These are phyloP conservation scores for Vicia sativa DNA, from an alignment of 306 rosid genomes.

Conservation along the genomic window DNA sequence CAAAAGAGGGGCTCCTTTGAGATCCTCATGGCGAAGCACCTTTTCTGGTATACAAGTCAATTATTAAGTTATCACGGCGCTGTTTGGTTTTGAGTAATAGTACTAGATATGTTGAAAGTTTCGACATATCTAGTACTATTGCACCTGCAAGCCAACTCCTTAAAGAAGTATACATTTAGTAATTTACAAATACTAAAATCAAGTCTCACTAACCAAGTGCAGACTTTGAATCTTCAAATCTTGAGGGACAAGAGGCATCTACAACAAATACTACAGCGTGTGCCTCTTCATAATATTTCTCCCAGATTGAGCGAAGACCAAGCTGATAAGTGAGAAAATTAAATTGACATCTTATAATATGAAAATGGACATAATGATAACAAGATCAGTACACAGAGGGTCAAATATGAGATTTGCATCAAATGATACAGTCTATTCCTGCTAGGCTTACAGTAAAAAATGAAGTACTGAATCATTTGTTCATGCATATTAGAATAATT, in stretches of 20 bases:
- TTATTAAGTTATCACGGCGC: slow-evolving; percentile 38
- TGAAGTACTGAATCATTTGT: slow-evolving; percentile 21
- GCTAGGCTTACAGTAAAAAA: slow-evolving; percentile 25
- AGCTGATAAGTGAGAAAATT: slow-evolving; percentile 54
- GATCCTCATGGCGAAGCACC: slow-evolving; percentile 94
- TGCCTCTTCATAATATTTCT: slow-evolving; percentile 96
- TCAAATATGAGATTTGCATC: slow-evolving; percentile 3
- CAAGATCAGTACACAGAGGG: slow-evolving; percentile 18
- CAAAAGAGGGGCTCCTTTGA: slow-evolving; percentile 96
- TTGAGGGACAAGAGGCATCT: slow-evolving; percentile 84
- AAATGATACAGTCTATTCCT: slow-evolving; percentile 36
- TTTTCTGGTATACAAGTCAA: slow-evolving; percentile 68
- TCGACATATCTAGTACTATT: slow-evolving; percentile 13
- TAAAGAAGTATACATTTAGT: slow-evolving; percentile 15
- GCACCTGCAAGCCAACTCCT: slow-evolving; percentile 29
- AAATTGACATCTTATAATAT: slow-evolving; percentile 38
- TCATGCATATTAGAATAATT: slow-evolving; percentile 16
- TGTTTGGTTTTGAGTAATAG: slow-evolving; percentile 5
- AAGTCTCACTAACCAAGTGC: slow-evolving; percentile 80
- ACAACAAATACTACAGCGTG: slow-evolving; percentile 90
- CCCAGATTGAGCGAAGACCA: slow-evolving; percentile 99
- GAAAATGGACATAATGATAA: slow-evolving; percentile 23
- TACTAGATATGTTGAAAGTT: background rate
- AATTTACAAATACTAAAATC: slow-evolving; percentile 24
- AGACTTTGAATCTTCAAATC: slow-evolving; percentile 95